Evolutionary conservation across 1,284 basidiomycete genomes (phyloP), one percentile per base, ranked within the genome.

Genomic region (Malassezia furfur): DNA sequence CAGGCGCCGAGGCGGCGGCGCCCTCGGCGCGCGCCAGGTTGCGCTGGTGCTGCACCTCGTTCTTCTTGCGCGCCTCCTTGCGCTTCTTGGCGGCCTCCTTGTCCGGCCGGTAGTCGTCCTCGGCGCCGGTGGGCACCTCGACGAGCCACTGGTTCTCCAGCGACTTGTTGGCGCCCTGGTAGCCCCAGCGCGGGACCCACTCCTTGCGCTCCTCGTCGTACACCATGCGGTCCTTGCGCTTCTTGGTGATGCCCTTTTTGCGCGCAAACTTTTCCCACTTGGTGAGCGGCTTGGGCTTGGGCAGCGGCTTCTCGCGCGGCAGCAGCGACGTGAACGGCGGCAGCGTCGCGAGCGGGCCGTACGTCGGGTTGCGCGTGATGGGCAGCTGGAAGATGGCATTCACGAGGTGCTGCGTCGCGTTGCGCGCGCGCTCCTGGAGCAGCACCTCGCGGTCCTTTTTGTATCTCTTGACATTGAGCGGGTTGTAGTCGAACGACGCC

Each of bases 201-300:
- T 88, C 87, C 76, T 93, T 87, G 66, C 81, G 83, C 75, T 91
- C 90, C 66, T 96, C 93, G 77, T 99, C 91, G 85, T 88, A 99
- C 8, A 85, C 82, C 72, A 85, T 84, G 78, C 82, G 86, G 39
- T 96, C 89, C 56, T 82, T 83, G 63, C 80, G 83, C 8, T 65
- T 60, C 72, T 80, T 84, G 65, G 83, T 82, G 67, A 98, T 98
- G 31, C 94, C 94, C 79, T 96, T 96, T 40, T 87, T 85, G 54
- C 85, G 84, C 14, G 93, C 93, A 70, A 96, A 98, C 60, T 84
- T 81, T 78, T 96, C 88, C 94, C 94, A 98, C 76, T 96, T 98
- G 14, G 93, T 96, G 46, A 82, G 82, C 4, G 87, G 85, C 77
- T 93, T 94, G 4, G 87, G 85, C 72, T 91, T 91, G 0, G 93